phyloP scores from a whole-genome alignment of 257 asterid species.

The Scutellaria baicalensis region DNA sequence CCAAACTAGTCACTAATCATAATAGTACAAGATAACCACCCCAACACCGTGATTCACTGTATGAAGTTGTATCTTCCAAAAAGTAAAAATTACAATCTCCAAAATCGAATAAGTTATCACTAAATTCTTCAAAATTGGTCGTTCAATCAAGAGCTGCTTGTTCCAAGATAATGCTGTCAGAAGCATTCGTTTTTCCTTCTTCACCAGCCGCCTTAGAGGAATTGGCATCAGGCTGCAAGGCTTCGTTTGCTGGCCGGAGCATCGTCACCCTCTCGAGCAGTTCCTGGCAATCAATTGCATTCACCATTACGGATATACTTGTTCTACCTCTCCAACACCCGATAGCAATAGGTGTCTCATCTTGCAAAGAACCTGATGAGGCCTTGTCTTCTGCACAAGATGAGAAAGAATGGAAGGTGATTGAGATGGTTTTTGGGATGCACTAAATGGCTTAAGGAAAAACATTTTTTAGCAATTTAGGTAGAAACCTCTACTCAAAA shows the following conservation, averaged over 20 bases:
- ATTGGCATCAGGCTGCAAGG: constrained; percentile 1
- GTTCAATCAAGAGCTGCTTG: constrained; percentile 18
- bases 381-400: constrained; percentile 37
- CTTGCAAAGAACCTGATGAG: constrained; percentile 32
- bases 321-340: constrained; percentile 94
- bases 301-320: constrained; percentile 72
- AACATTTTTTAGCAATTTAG: neutral
- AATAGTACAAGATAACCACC: neutral
- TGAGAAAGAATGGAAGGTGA: neutral
- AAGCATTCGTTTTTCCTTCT: constrained; percentile 3
- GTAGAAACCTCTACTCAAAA: constrained; percentile 58
- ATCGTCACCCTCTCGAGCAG: constrained; percentile 55
- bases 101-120: neutral
- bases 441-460: neutral
- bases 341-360: constrained; percentile 55
- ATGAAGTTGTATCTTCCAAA: no score
- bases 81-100: neutral
- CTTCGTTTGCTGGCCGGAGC: constrained; percentile 24
- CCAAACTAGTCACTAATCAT: no score
- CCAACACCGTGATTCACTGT: neutral
- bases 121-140: constrained; percentile 8
- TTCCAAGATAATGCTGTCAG: constrained; percentile 11
- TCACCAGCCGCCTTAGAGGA: constrained; percentile 20
- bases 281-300: constrained; percentile 73
- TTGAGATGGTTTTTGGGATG: neutral